Conservation (phyloP, 495 filamentous ascomycete species). For the Symbiotaphrina buchneri region DNA sequence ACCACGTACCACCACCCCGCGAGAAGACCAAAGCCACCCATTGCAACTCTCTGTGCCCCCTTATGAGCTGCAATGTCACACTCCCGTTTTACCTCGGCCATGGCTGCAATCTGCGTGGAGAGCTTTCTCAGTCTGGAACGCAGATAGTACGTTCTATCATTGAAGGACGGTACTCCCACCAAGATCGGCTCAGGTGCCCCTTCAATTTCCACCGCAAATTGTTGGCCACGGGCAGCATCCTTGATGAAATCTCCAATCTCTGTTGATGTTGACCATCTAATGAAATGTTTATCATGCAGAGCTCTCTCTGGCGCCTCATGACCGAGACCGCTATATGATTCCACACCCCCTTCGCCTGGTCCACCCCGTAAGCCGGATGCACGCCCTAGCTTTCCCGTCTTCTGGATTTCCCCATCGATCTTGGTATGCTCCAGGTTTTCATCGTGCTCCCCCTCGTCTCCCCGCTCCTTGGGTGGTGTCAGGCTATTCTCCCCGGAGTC, state of each 20-base stretch:
- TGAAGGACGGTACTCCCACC: constrained; percentile 68
- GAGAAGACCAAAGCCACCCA: constrained; percentile 52
- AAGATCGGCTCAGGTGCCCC: constrained; percentile 44
- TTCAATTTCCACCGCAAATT: constrained; percentile 73
- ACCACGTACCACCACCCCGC: constrained; percentile 62
- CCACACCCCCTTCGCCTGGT: constrained; percentile 28
- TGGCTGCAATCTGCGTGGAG: constrained; percentile 35
- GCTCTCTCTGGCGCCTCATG: no score
- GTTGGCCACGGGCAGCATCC: constrained; percentile 60
- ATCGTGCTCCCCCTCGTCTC: constrained; percentile 14
- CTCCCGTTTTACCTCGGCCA: constrained; percentile 53
- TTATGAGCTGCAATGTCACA: constrained; percentile 61
- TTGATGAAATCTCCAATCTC: constrained; percentile 93
- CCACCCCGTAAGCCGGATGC: constrained; percentile 12
- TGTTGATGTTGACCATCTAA: constrained; percentile 77
- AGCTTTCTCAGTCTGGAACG: constrained; percentile 46
- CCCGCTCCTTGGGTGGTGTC: constrained; percentile 10
- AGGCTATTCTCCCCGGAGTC: constrained; percentile 41
- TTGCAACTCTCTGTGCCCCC: constrained; percentile 56
- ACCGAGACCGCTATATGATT: constrained; percentile 36
- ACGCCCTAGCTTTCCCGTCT: constrained; percentile 19
- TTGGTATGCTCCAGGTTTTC: constrained; percentile 18
- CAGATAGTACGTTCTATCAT: constrained; percentile 73
- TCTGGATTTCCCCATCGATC: constrained; percentile 24
- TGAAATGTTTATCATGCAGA: constrained; percentile 34